Percentiles rank a stretch among this genome's conserved stretches.
Conservation (phyloP, 257 asterid genomes). For the Solanum boliviense region DNA sequence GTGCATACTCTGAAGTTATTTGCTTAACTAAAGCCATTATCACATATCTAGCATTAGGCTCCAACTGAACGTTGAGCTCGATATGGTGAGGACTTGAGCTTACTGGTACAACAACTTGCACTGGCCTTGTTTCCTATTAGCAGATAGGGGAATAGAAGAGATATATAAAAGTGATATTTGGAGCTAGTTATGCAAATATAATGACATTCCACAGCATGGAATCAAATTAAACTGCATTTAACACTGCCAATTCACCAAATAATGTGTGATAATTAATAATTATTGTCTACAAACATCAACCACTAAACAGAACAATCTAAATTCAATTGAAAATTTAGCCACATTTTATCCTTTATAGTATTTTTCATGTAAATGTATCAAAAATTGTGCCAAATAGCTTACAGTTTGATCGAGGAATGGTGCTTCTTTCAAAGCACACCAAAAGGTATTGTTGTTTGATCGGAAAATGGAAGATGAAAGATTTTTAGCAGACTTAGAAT, state of each 20-base stretch:
- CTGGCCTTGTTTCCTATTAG: slow-evolving; percentile 54
- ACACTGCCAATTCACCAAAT: background rate
- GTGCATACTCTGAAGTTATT: slow-evolving; percentile 44
- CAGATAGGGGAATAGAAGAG: background rate
- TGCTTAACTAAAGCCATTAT: slow-evolving; percentile 65
- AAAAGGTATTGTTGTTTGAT: background rate
- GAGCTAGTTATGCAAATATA: background rate
- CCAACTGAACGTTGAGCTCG: slow-evolving; percentile 56
- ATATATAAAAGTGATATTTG: background rate
- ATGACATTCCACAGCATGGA: background rate
- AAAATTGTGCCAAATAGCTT: background rate
- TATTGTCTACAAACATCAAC: background rate
- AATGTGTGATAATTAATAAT: background rate
- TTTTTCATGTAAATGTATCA: background rate
- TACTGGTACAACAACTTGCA: slow-evolving; percentile 52
- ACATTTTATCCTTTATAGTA: background rate
- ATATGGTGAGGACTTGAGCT: slow-evolving; percentile 78
- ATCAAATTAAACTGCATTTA: background rate
- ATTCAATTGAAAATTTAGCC: background rate
- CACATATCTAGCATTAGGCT: slow-evolving; percentile 59
- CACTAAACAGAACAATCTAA: background rate
- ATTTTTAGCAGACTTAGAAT: background rate
- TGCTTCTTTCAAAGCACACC: background rate
- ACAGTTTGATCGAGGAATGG: background rate
- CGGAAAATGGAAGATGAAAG: background rate